Base-by-base conservation (phyloP, 306 rosid genomes). In the Casuarina cunninghamiana region DNA sequence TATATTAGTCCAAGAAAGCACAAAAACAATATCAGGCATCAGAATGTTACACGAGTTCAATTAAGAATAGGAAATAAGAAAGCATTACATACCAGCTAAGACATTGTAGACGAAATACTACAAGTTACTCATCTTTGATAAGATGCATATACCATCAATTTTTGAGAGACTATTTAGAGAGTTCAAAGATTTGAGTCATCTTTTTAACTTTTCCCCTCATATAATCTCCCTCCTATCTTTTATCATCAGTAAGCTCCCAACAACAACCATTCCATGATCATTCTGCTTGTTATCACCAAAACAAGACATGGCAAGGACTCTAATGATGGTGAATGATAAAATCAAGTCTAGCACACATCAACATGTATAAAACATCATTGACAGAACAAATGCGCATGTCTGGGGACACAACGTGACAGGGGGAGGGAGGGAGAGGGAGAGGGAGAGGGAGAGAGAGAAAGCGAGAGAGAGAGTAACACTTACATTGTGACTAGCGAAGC, bases 401-500 rank as follows among this genome's bases (percentile, higher is more conserved):
- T 54, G 53, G 21, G 73, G 68, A 60, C 39, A 75, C 43, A 26
- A 65, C 19, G 50, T 80, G 32, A 26, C 32, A 26, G 32, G 32
- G 32, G 32, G 32, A 26, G 32, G 32, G 32, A 26, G 32, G 1
- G 32, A 26, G 32, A 26, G 32, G 67, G 38, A 53, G 50, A 60
- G 71, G 81, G 41, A 41, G 12, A 53, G 49, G 32, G 15, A 68
- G 45, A 68, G 74, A 75, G 75, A 69, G 70, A 62, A 48, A 35
- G 72, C 44, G 55, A 74, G 77, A 71, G 39, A 77, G 70, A 74
- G 72, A 84, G 57, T 61, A 79, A 39, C 68, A 84, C 86, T 88
- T 88, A 94, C 98, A 94, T 89, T 79, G 66, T 74, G 77, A 13
- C 79, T 74, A 94, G 84, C 50, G 96, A 87, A 85, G 85, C 78